Evolutionary conservation across 1,284 basidiomycete species (phyloP), one percentile per base, ranked within the genome.

Genomic region (Pterula multifida): DNA sequence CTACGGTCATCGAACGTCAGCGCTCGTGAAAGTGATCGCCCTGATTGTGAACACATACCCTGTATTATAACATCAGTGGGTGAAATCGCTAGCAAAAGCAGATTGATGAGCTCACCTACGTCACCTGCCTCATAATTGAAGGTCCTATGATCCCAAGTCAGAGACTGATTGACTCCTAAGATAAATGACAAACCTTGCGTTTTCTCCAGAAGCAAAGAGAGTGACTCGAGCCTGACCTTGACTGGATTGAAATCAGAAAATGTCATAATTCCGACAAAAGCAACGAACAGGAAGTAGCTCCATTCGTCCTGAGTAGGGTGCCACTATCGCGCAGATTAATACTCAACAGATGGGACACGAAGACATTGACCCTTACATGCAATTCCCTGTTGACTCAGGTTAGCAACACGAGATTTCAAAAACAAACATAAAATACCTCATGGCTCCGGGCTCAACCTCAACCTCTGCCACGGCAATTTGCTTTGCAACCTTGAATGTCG

Each of bases 261-360:
- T n/a, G n/a, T n/a, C n/a, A n/a, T n/a, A n/a, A n/a, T n/a, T n/a
- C n/a, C n/a, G n/a, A n/a, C n/a, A n/a, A n/a, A n/a, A n/a, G n/a
- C n/a, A n/a, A n/a, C 66, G 24, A 51, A 70, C 68, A 71, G 50
- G 55, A 64, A 79, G 64, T 75, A 80, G 51, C 68, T 73, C 80
- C 80, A 84, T 64, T 84, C 80, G 56, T 78, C 75, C 60, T 80
- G 70, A 36, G 78, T 84, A 3, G 82, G 81, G 60, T 85, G 84
- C 82, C 83, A 87, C 76, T 85, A 22, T 45, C 6, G 21, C 22
- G 3, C 47, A 11, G 35, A 35, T 47, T 23, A 11, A 21, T 15
- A 45, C n/a, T 12, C 26, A 26, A 19, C 39, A 25, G 21, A 42
- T 4, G 12, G 32, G 45, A 35, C 22, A 36, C 42, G 9, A 13